Conservation (phyloP, 2,329 filamentous ascomycete species). For the Aaosphaeria arxii region DNA sequence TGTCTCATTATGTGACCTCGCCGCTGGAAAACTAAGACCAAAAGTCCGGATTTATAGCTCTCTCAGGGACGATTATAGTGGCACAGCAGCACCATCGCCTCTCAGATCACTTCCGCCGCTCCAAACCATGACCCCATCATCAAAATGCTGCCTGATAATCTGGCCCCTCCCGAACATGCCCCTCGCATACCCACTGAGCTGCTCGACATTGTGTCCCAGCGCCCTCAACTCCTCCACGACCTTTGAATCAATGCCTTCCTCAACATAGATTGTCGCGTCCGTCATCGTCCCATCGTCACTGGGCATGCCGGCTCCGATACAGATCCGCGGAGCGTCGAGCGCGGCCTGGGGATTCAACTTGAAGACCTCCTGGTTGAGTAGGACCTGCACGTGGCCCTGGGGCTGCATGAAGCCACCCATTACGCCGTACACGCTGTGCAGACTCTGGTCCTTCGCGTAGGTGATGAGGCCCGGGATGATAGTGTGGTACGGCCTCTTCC, state of each 20-base stretch:
- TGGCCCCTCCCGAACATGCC: constrained; percentile 81
- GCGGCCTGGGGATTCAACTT: constrained; percentile 80
- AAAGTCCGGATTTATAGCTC: too few species aligned
- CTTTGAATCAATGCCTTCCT: constrained; percentile 73
- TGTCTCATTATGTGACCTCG: too few species aligned
- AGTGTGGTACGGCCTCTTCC: constrained; percentile 93
- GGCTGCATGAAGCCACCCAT: constrained; percentile 99
- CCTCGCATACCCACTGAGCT: constrained; percentile 64
- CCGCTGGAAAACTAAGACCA: too few species aligned
- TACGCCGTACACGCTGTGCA: constrained; percentile 88
- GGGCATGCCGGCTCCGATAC: constrained; percentile 73
- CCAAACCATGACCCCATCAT: constrained; percentile 74
- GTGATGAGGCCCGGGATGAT: constrained; percentile 94
- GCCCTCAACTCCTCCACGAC: constrained; percentile 64
- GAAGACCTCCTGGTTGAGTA: constrained; percentile 85
- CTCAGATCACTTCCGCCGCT: constrained; percentile 86
- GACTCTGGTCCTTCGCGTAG: constrained; percentile 65
- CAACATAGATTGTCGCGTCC: constrained; percentile 69
- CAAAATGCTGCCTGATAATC: constrained; percentile 74
- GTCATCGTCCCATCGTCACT: constrained; percentile 54
- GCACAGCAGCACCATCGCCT: constrained; percentile 74
- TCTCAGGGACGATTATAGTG: constrained; percentile 20
- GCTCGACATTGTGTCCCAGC: constrained; percentile 70
- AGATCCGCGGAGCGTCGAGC: constrained; percentile 87
- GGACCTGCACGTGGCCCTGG: constrained; percentile 89